These are phyloP conservation scores for Suillus subalutaceus DNA, from an alignment of 768 basidiomycete genomes.

Conservation along the genomic window DNA sequence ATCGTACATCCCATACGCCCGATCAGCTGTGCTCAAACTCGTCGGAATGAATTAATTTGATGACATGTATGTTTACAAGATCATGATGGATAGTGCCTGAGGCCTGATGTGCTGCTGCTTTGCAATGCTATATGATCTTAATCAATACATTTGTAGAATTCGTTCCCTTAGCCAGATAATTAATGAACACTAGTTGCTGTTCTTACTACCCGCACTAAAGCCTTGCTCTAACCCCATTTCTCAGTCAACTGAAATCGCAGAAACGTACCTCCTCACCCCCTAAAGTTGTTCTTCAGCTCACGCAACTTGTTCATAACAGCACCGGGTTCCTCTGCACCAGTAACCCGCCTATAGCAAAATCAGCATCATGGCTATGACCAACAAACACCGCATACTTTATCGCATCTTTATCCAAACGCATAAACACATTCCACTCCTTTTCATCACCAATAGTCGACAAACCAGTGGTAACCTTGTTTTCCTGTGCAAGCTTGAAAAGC, in stretches of 20 bases:
- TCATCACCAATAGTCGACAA: slow-evolving; percentile 91
- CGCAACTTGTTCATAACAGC: slow-evolving; percentile 76
- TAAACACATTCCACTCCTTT: slow-evolving; percentile 95
- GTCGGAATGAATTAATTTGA: slow-evolving; percentile 45
- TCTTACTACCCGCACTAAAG: neutral
- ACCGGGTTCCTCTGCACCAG: slow-evolving; percentile 45
- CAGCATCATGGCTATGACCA: neutral
- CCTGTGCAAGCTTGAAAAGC: slow-evolving; percentile 58
- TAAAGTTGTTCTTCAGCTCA: slow-evolving; percentile 83
- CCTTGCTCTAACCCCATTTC: neutral
- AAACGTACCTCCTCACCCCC: slow-evolving; percentile 48
- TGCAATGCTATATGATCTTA: slow-evolving; percentile 15
- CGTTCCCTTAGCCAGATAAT: neutral
- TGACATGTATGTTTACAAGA: slow-evolving; percentile 14
- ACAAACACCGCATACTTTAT: slow-evolving; percentile 55
- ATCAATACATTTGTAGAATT: slow-evolving; percentile 13
- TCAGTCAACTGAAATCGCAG: neutral
- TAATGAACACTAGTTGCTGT: neutral
- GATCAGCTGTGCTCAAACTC: slow-evolving; percentile 67
- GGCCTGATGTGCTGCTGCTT: neutral
- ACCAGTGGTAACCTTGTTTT: slow-evolving; percentile 72
- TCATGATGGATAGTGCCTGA: slow-evolving; percentile 13
- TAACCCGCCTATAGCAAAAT: slow-evolving; percentile 48
- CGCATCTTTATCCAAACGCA: slow-evolving; percentile 68
- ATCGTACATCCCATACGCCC: slow-evolving; percentile 91